phyloP scores from a whole-genome alignment of 345 rosid species.

The Aquilaria sinensis region DNA sequence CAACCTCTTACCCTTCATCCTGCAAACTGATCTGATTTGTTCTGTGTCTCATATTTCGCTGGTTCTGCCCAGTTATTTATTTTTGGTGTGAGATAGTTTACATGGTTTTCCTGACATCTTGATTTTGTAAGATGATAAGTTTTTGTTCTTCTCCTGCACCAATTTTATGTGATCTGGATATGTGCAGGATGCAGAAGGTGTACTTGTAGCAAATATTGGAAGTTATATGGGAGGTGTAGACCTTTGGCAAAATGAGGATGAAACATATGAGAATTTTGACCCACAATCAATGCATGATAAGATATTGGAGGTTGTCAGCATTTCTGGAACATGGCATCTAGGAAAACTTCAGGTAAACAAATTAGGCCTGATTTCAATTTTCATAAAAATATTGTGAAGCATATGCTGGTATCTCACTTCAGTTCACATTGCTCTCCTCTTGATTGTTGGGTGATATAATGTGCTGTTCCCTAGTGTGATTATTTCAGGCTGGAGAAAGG shows the following conservation, averaged over 20 bases:
- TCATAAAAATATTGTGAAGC: no score
- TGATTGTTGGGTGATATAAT: neutral
- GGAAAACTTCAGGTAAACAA: slow-evolving; percentile 76
- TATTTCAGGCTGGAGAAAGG: slow-evolving; percentile 2
- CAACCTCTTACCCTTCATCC: no score
- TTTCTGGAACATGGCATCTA: slow-evolving; percentile 95
- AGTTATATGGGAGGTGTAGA: slow-evolving; percentile 98
- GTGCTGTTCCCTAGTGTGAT: neutral
- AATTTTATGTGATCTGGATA: slow-evolving; percentile 14
- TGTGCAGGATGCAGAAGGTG: slow-evolving; percentile 82
- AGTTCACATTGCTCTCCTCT: no score
- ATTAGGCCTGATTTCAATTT: no score
- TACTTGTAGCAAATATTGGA: slow-evolving; percentile 88
- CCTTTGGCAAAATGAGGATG: slow-evolving; percentile 89
- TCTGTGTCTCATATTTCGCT: no score
- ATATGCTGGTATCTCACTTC: no score
- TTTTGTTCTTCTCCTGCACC: neutral
- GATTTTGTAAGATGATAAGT: neutral
- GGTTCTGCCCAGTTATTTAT: neutral
- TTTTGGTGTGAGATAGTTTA: neutral
- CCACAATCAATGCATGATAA: slow-evolving; percentile 94
- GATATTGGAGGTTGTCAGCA: slow-evolving; percentile 79
- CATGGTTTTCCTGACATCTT: neutral
- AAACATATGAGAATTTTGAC: slow-evolving; percentile 64
- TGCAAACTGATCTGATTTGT: no score